Evolutionary conservation across 257 asterid species (phyloP).

Genomic region (Primulina tabacum): DNA sequence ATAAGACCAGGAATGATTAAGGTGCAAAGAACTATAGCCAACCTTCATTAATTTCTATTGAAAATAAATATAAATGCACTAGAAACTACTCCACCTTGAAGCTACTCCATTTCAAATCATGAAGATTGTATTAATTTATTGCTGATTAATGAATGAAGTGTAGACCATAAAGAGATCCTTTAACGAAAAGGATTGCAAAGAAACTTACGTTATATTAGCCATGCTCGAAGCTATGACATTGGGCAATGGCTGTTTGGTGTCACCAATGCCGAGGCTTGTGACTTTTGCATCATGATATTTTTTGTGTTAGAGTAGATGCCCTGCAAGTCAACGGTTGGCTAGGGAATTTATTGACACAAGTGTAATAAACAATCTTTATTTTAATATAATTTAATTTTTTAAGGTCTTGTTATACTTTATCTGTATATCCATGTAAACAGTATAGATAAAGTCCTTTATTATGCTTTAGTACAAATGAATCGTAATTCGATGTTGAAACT

Average conservation of each 20-base stretch:
- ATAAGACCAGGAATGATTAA: not conserved
- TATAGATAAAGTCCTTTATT: no score
- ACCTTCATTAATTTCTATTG: not conserved
- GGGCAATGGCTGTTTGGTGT: constrained; percentile 83
- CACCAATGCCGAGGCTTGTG: constrained; percentile 88
- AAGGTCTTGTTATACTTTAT: no score
- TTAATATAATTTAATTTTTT: no score
- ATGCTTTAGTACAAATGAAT: no score
- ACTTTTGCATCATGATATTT: constrained; percentile 71
- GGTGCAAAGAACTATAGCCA: not conserved
- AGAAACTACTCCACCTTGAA: not conserved
- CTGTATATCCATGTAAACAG: no score
- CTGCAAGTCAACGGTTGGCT: no score
- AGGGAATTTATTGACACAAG: no score
- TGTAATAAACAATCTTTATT: no score
- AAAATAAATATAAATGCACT: not conserved
- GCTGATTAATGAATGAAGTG: not conserved
- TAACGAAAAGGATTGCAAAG: not conserved
- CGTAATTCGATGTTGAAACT: no score
- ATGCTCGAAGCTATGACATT: constrained; percentile 56
- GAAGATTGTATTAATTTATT: not conserved
- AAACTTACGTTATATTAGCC: constrained; percentile 59
- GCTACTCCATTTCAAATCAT: not conserved
- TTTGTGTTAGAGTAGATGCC: no score
- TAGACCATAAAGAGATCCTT: not conserved